Evolutionary conservation across 371 early-diverging fungal species (phyloP).

Genomic region (Saksenaea oblongispora): DNA sequence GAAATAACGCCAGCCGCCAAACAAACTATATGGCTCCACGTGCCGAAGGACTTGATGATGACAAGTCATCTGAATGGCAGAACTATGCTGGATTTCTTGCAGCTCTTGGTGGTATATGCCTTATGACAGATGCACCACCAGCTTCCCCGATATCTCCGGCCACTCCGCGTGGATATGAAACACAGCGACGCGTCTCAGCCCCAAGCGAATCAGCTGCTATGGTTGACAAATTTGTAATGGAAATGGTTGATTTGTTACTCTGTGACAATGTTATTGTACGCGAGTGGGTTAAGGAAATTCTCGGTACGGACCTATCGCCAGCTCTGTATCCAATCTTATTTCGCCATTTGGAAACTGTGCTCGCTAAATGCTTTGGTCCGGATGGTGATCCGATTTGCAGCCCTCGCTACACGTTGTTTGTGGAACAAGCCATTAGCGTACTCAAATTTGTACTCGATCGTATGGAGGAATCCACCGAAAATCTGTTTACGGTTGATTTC

Average conservation of each 20-base stretch:
- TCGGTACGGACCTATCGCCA: slow-evolving; percentile 81
- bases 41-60: slow-evolving; percentile 37
- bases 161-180: slow-evolving; percentile 18
- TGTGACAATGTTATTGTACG: slow-evolving; percentile 82
- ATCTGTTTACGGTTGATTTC: slow-evolving; percentile 73
- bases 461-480: slow-evolving; percentile 58
- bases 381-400: slow-evolving; percentile 69
- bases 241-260: slow-evolving; percentile 80
- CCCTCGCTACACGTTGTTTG: slow-evolving; percentile 80
- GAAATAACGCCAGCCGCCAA: slow-evolving; percentile 22
- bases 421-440: slow-evolving; percentile 83
- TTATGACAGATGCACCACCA: slow-evolving; percentile 45
- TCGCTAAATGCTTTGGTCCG: slow-evolving; percentile 77
- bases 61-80: slow-evolving; percentile 57
- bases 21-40: slow-evolving; percentile 5
- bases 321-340: slow-evolving; percentile 78
- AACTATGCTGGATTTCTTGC: slow-evolving; percentile 72
- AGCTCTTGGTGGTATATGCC: slow-evolving; percentile 64
- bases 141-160: slow-evolving; percentile 35
- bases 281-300: slow-evolving; percentile 82
- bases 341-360: slow-evolving; percentile 68
- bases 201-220: slow-evolving; percentile 58
- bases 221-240: slow-evolving; percentile 78
- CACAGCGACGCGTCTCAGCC: slow-evolving; percentile 35
- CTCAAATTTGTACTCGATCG: slow-evolving; percentile 80